Evolutionary conservation across 2,329 filamentous ascomycete genomes (phyloP).

Genomic region (Ascochyta koolunga): DNA sequence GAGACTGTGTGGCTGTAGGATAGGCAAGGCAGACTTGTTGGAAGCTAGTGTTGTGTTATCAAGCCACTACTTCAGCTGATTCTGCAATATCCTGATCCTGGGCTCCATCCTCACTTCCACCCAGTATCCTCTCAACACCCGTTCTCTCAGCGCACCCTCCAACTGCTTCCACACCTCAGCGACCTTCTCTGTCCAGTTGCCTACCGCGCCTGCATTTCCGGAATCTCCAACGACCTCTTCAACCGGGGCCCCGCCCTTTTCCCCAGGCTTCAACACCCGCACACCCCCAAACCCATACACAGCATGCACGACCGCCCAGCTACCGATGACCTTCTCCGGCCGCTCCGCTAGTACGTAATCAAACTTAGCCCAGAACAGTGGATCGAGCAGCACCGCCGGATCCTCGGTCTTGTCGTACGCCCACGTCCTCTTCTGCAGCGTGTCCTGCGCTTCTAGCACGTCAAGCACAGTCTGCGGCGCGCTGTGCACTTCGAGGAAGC

Average conservation of each 20-base stretch:
- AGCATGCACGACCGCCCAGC: conserved; percentile 59
- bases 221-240: conserved; percentile 20
- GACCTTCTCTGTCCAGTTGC: conserved; percentile 24
- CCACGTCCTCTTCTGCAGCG: conserved; percentile 49
- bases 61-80: conserved; percentile 24
- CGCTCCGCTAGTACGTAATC: conserved; percentile 65
- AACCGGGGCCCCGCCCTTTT: conserved; percentile 27
- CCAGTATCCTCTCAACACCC: conserved; percentile 60
- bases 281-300: conserved; percentile 60
- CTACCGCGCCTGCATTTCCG: conserved; percentile 21
- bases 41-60: not conserved
- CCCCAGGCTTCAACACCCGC: conserved; percentile 54
- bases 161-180: conserved; percentile 35
- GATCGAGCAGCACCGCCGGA: conserved; percentile 53
- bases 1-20: not conserved
- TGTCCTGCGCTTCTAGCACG: conserved; percentile 29
- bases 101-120: conserved; percentile 60
- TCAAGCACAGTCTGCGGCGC: conserved; percentile 36
- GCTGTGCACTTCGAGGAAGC: conserved; percentile 56
- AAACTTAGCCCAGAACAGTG: conserved; percentile 63
- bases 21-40: not conserved
- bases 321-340: conserved; percentile 54
- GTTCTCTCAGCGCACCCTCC: conserved; percentile 42
- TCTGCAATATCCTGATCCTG: conserved; percentile 59
- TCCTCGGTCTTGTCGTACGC: conserved; percentile 67